Evolutionary conservation across 148 eudicot genomes (phyloP).

Genomic region (Amaranthus hypochondriacus): DNA sequence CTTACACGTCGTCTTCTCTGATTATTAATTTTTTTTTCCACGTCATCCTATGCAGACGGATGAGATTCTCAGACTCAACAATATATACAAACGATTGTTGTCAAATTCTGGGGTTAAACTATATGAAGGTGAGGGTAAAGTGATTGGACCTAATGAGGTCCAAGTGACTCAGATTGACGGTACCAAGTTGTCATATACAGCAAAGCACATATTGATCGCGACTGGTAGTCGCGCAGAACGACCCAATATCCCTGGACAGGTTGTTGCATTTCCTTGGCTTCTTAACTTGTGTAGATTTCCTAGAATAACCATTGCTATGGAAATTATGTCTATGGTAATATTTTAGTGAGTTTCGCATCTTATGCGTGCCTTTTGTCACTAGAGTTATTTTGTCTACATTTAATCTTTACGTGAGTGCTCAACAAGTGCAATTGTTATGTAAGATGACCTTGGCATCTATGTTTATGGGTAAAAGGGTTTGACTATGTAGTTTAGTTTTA

Average conservation of each 20-base stretch:
- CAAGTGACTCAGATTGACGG: constrained; percentile 90
- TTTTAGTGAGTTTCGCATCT: neutral
- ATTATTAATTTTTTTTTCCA: neutral
- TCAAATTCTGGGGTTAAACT: constrained; percentile 90
- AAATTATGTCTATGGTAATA: neutral
- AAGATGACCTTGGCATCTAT: no score
- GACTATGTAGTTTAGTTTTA: no score
- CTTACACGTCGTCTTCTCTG: neutral
- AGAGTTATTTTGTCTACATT: neutral
- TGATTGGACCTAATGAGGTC: constrained; percentile 88
- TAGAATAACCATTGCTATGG: neutral
- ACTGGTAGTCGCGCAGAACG: constrained; percentile 91
- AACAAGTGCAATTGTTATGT: no score
- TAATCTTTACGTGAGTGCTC: neutral
- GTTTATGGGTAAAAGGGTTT: no score
- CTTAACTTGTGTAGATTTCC: neutral
- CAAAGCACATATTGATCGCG: constrained; percentile 88
- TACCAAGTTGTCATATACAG: constrained; percentile 75
- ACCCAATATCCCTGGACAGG: constrained; percentile 80
- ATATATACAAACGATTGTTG: constrained; percentile 76
- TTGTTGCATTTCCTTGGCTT: constrained; percentile 14
- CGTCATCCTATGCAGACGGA: constrained; percentile 54
- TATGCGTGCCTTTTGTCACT: neutral
- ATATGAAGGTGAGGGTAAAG: constrained; percentile 91
- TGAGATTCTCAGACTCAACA: constrained; percentile 75